Evolutionary conservation across 2,329 filamentous ascomycete genomes (phyloP), one percentile per base, ranked within the genome.

Genomic region (Sclerotinia nivalis): DNA sequence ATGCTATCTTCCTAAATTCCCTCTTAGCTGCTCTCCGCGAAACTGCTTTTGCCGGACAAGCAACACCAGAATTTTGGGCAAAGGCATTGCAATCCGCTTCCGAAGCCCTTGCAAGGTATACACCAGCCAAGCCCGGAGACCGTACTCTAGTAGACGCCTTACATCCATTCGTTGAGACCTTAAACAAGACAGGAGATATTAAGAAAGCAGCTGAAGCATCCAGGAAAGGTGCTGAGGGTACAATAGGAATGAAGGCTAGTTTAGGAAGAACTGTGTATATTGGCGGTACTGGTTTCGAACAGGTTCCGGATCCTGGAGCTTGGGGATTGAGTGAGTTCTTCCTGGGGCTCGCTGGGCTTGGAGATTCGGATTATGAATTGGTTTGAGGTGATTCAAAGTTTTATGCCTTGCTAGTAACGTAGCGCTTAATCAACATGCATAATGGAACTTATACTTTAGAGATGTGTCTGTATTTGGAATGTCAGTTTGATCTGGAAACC

Each of bases 241-340:
- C 96, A 28, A 97, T 94, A 83, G 91, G 91, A 34, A 97, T 99
- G 94, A 88, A 91, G 79, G 93, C 96, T 55, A 96, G 90, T 75
- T 83, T 99, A 54, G 96, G 96, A 10, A 84, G 93, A 70, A 88
- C 91, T 2, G 93, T 96, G 15, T 96, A 96, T 79, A 88, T 97
- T 65, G 93, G 91, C 72, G 91, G 91, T 72, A 86, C 83, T 78
- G 91, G 91, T 22, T 94, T 85, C 82, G 88, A 88, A 81, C 83
- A 92, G 75, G 86, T 93, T 25, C 90, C 91, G 25, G 91, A 93
- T 81, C 91, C 91, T 71, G 96, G 96, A n/a, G 88, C 88, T 22
- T 89, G 85, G 84, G 88, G 88, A 0, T 77, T 98, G 74, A 90
- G 91, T 47, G 88, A 90, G 79, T 94, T 99, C 81, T 90, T 97